phyloP scores from a whole-genome alignment of 148 eudicot genomes.

The Heliamphora exappendiculata region DNA sequence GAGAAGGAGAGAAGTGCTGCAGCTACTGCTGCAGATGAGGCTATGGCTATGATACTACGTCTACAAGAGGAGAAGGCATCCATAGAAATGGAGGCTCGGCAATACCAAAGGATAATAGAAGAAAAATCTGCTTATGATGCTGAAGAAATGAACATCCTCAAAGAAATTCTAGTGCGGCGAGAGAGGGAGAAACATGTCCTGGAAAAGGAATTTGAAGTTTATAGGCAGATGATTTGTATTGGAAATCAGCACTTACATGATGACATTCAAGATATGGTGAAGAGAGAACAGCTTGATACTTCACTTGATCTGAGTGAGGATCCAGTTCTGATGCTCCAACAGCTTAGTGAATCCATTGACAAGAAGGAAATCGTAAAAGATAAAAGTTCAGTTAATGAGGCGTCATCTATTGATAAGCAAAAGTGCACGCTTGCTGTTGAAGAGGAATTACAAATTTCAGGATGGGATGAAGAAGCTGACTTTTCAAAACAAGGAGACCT shows the following conservation, averaged over 20 bases:
- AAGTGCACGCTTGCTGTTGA: neutral
- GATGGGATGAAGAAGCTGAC: slow-evolving; percentile 17
- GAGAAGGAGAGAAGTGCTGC: slow-evolving; percentile 94
- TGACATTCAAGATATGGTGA: slow-evolving; percentile 13
- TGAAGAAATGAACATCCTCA: slow-evolving; percentile 87
- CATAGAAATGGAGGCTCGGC: slow-evolving; percentile 86
- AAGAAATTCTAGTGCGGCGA: slow-evolving; percentile 75
- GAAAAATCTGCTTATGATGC: slow-evolving; percentile 85
- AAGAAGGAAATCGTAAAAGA: slow-evolving; percentile 21
- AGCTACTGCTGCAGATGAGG: slow-evolving; percentile 92
- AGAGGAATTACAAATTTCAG: slow-evolving; percentile 14
- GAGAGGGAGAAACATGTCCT: slow-evolving; percentile 72
- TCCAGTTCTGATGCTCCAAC: slow-evolving; percentile 49
- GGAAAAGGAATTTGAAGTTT: slow-evolving; percentile 81
- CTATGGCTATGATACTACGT: slow-evolving; percentile 93
- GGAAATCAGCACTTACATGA: slow-evolving; percentile 34
- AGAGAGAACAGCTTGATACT: slow-evolving; percentile 21
- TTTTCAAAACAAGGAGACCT: slow-evolving; percentile 11
- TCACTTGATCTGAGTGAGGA: slow-evolving; percentile 42
- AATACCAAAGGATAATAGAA: slow-evolving; percentile 85
- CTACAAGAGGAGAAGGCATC: slow-evolving; percentile 91
- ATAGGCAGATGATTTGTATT: slow-evolving; percentile 37
- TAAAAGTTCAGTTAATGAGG: slow-evolving; percentile 5
- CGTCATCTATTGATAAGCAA: neutral
- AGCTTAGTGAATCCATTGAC: slow-evolving; percentile 42